Evolutionary conservation across 257 asterid genomes (phyloP).

Genomic region (Nicotiana noctiflora): DNA sequence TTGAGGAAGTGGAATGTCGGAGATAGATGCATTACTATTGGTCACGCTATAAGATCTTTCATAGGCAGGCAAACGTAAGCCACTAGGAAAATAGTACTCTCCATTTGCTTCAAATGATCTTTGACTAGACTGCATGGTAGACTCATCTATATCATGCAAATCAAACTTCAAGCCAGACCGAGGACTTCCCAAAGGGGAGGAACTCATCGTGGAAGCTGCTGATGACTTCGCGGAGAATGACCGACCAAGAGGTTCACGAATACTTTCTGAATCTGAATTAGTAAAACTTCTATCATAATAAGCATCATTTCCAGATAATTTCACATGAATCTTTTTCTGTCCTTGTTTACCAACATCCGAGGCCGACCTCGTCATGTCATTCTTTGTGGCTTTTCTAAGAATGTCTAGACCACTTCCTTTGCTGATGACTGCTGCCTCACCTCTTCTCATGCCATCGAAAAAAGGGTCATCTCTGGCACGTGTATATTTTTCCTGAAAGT

Average conservation of each 20-base stretch:
- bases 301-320: constrained; percentile 22
- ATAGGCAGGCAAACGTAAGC: constrained; percentile 15
- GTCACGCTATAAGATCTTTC: constrained; percentile 35
- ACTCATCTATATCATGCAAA: constrained; percentile 18
- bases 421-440: constrained; percentile 34
- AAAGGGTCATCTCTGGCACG: constrained; percentile 64
- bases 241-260: constrained; percentile 46
- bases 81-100: constrained; percentile 20
- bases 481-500: constrained; percentile 19
- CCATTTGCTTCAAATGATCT: constrained; percentile 25
- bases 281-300: constrained; percentile 17
- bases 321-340: constrained; percentile 18
- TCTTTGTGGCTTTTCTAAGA: constrained; percentile 26
- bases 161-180: constrained; percentile 25
- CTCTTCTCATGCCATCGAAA: constrained; percentile 68
- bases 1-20: constrained; percentile 56
- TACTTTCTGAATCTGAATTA: constrained; percentile 40
- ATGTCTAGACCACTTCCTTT: constrained; percentile 33
- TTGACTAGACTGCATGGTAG: constrained; percentile 19
- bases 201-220: constrained; percentile 27
- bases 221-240: constrained; percentile 60
- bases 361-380: constrained; percentile 28
- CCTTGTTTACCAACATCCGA: constrained; percentile 49
- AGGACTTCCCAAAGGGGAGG: constrained; percentile 31
- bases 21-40: constrained; percentile 26